phyloP scores from a whole-genome alignment of 495 filamentous ascomycete genomes.

The Neurospora discreta region DNA sequence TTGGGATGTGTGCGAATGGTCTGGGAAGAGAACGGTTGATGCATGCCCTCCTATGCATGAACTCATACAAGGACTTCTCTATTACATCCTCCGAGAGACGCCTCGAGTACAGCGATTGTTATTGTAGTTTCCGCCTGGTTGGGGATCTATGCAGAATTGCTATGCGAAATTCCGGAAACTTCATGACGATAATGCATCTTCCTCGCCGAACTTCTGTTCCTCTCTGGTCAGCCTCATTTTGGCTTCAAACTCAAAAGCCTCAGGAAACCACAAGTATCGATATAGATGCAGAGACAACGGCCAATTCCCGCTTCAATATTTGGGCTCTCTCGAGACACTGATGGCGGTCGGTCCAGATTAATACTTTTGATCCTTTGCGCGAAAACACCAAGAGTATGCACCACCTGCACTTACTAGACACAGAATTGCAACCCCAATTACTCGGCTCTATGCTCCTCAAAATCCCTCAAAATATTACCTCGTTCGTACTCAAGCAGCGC shows the following conservation, averaged over 20 bases:
- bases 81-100: background rate
- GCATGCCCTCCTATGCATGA: background rate
- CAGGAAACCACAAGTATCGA: no score
- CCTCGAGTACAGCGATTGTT: background rate
- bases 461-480: background rate
- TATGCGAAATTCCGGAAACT: background rate
- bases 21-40: background rate
- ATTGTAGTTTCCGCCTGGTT: background rate
- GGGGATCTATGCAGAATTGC: rapidly evolving
- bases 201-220: background rate
- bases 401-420: background rate
- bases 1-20: background rate
- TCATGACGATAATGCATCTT: background rate
- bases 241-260: no score
- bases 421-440: background rate
- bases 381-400: background rate
- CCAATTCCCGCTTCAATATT: background rate
- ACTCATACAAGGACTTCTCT: background rate
- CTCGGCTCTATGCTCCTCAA: background rate
- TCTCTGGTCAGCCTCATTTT: background rate
- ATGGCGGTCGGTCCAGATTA: background rate
- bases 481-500: background rate
- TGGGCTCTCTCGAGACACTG: background rate
- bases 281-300: background rate
- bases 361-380: background rate